Conservation (phyloP, 2,329 filamentous ascomycete species). For the Xylaria hypoxylon region DNA sequence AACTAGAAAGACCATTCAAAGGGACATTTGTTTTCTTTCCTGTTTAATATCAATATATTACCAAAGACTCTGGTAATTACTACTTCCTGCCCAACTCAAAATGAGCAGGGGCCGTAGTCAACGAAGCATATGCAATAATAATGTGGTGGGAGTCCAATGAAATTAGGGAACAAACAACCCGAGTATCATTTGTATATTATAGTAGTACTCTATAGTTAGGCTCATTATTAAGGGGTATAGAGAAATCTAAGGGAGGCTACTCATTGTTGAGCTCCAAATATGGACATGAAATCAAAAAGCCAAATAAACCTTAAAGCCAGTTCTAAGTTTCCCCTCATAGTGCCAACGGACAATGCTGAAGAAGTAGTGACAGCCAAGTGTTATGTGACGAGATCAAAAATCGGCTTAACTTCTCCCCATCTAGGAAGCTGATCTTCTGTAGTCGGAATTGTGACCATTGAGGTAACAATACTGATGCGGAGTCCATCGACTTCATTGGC, state of each 20-base stretch:
- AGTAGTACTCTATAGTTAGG: conserved; percentile 5
- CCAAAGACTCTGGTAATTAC: background rate
- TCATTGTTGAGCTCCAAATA: conserved; percentile 22
- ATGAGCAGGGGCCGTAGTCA: background rate
- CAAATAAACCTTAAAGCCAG: conserved; percentile 33
- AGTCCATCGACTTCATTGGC: conserved; percentile 51
- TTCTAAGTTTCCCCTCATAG: conserved; percentile 15
- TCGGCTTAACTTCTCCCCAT: conserved; percentile 52
- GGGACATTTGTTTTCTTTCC: background rate
- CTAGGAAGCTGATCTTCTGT: conserved; percentile 52
- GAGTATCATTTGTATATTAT: conserved; percentile 15
- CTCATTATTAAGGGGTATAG: conserved; percentile 10
- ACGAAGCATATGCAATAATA: background rate
- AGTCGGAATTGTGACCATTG: conserved; percentile 52
- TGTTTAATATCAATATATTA: too few relatives aligned
- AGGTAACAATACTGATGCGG: conserved; percentile 54
- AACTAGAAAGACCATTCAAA: background rate
- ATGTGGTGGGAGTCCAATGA: too few relatives aligned
- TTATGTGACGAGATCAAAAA: conserved; percentile 48
- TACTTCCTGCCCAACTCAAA: background rate
- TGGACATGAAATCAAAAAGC: conserved; percentile 36
- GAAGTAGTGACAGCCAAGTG: conserved; percentile 2
- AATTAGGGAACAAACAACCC: background rate
- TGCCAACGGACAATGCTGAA: conserved; percentile 18
- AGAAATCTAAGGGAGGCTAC: conserved; percentile 1